Percentiles rank a stretch among this genome's conserved stretches.
These are phyloP conservation scores for Barnettozyma vustinii DNA, from an alignment of 805 yeast genomes.

Conservation along the genomic window DNA sequence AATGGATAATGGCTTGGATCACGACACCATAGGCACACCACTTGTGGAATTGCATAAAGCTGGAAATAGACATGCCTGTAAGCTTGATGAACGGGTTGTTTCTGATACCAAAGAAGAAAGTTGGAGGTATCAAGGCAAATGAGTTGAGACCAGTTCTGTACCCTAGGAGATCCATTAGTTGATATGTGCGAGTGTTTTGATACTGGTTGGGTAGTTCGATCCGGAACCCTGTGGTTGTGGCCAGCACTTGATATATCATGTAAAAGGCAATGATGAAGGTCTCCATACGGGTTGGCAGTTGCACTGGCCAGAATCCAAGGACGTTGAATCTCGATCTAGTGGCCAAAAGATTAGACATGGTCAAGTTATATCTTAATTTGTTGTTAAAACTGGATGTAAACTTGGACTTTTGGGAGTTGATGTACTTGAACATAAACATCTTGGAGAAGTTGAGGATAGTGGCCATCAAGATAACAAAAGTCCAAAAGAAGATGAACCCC, in stretches of 20 bases:
- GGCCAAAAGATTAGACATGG: conserved; percentile 26
- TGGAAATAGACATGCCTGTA: conserved; percentile 52
- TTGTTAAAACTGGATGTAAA: conserved; percentile 14
- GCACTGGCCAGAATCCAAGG: conserved; percentile 24
- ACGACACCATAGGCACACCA: conserved; percentile 54
- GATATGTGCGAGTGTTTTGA: conserved; percentile 26
- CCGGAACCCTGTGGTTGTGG: conserved; percentile 31
- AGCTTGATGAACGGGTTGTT: conserved; percentile 60
- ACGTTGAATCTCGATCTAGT: conserved; percentile 20
- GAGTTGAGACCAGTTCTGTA: conserved; percentile 51
- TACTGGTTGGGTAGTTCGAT: conserved; percentile 35
- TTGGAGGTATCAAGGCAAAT: conserved; percentile 49
- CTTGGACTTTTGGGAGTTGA: conserved; percentile 15
- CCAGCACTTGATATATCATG: conserved; percentile 27
- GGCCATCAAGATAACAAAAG: conserved; percentile 27
- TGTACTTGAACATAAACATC: conserved; percentile 23
- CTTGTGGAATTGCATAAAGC: conserved; percentile 61
- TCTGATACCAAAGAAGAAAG: conserved; percentile 63
- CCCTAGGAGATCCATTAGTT: conserved; percentile 36
- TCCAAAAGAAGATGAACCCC: conserved; percentile 42
- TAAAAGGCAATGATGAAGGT: conserved; percentile 29
- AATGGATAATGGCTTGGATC: conserved; percentile 50
- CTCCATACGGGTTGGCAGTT: conserved; percentile 28
- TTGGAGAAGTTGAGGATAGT: conserved; percentile 27
- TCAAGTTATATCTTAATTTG: conserved; percentile 21